phyloP scores from a whole-genome alignment of 1,284 basidiomycete genomes.

The Papiliotrema flavescens region DNA sequence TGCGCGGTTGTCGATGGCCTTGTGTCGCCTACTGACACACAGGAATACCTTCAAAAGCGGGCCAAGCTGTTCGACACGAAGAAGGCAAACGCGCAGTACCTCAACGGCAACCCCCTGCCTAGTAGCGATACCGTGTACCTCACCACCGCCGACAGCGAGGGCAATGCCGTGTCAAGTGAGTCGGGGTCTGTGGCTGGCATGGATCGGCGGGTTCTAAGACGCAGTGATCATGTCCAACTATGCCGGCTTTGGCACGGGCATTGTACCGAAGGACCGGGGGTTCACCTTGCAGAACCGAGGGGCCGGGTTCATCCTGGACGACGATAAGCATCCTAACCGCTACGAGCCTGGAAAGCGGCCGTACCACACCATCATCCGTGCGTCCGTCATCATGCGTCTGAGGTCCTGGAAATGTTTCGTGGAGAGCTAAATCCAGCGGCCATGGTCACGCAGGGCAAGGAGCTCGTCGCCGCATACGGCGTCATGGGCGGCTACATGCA shows the following conservation, averaged over 20 bases:
- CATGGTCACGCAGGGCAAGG: slow-evolving; percentile 73
- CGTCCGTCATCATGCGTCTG: too few species aligned
- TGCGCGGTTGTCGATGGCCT: too few species aligned
- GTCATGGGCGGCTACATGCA: slow-evolving; percentile 95
- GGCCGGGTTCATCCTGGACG: slow-evolving; percentile 72
- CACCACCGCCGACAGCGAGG: slow-evolving; percentile 78
- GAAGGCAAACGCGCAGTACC: slow-evolving; percentile 62
- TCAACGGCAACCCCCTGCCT: slow-evolving; percentile 54
- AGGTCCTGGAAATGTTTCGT: too few species aligned
- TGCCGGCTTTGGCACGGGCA: slow-evolving; percentile 57
- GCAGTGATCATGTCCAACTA: too few species aligned
- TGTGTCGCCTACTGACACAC: slow-evolving; percentile 7
- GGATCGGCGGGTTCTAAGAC: too few species aligned
- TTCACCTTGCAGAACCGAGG: slow-evolving; percentile 96
- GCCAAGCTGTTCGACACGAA: slow-evolving; percentile 72
- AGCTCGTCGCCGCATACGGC: slow-evolving; percentile 82
- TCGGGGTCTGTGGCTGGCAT: too few species aligned
- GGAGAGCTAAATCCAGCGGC: too few species aligned
- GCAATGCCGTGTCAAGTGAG: too few species aligned
- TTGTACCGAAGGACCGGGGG: slow-evolving; percentile 85
- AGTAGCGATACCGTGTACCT: slow-evolving; percentile 94
- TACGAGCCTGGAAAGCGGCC: slow-evolving; percentile 79
- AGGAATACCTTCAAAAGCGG: slow-evolving; percentile 78
- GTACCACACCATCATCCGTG: slow-evolving; percentile 91
- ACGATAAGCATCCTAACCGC: slow-evolving; percentile 77